A percentile compares a stretch with the other conserved stretches of the same genome.
Conservation (phyloP, 2,329 filamentous ascomycete genomes). For the Penicillium decumbens region DNA sequence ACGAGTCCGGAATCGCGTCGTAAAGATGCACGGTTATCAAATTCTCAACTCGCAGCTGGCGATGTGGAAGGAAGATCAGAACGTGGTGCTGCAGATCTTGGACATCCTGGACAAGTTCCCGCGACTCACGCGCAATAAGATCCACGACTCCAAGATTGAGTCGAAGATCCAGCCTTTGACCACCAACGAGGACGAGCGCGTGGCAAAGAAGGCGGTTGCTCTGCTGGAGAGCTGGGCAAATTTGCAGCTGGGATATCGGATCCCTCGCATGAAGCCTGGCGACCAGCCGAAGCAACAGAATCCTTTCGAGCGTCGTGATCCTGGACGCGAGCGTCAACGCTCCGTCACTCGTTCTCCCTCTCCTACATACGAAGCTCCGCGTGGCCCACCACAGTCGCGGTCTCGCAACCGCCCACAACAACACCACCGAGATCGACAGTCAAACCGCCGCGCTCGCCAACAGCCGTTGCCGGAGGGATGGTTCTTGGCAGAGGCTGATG, state of each 20-base stretch:
- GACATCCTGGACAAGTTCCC: constrained; percentile 86
- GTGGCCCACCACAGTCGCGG: constrained; percentile 46
- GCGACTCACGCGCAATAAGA: constrained; percentile 91
- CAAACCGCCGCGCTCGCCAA: constrained; percentile 54
- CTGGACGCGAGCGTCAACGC: constrained; percentile 48
- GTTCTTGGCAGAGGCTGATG: constrained; percentile 71
- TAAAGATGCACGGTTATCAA: constrained; percentile 95
- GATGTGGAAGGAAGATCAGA: constrained; percentile 82
- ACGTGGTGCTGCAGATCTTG: constrained; percentile 82
- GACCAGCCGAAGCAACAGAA: constrained; percentile 51
- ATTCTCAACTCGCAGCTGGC: constrained; percentile 83
- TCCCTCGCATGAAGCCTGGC: constrained; percentile 80
- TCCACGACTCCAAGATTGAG: constrained; percentile 93
- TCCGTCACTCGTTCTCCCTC: constrained; percentile 51
- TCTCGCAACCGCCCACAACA: constrained; percentile 58
- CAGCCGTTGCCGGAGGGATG: constrained; percentile 71
- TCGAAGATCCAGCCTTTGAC: constrained; percentile 67
- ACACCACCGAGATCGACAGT: constrained; percentile 31
- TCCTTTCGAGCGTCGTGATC: constrained; percentile 57
- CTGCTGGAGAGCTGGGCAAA: constrained; percentile 84
- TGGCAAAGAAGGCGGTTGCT: constrained; percentile 64
- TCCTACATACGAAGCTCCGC: constrained; percentile 43
- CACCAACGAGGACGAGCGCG: constrained; percentile 65
- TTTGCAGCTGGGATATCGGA: constrained; percentile 84
- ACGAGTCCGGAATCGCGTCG: constrained; percentile 77